phyloP scores from a whole-genome alignment of 73 alveolate genomes.

The Paraurostyla sp. region DNA sequence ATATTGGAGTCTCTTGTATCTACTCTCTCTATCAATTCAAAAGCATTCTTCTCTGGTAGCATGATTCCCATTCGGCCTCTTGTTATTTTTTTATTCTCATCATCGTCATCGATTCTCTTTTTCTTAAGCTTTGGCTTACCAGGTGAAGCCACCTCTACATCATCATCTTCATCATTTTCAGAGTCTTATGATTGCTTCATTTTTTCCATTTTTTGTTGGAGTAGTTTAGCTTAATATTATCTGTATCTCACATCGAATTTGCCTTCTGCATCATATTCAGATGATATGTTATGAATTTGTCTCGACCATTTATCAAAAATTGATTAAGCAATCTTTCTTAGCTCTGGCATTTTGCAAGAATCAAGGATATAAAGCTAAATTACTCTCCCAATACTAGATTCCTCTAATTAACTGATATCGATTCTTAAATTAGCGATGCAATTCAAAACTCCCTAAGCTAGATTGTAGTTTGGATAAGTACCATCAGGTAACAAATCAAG shows the following conservation, averaged over 20 bases:
- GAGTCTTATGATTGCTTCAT: neutral
- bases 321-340: neutral
- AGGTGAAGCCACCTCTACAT: neutral
- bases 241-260: neutral
- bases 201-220: neutral
- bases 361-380: neutral
- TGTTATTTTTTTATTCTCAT: neutral
- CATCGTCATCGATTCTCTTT: neutral
- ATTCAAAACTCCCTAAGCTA: neutral
- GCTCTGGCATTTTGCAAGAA: neutral
- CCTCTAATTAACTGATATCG: slow-evolving; percentile 5
- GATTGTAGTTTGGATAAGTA: slow-evolving; percentile 12
- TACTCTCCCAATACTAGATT: neutral
- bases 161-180: slow-evolving; percentile 37
- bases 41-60: slow-evolving; percentile 43
- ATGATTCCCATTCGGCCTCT: slow-evolving; percentile 33
- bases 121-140: neutral
- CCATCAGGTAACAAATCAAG: slow-evolving; percentile 41
- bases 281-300: neutral
- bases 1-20: neutral
- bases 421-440: neutral
- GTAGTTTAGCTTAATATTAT: neutral
- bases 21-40: slow-evolving; percentile 15
- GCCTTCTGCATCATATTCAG: slow-evolving; percentile 40
- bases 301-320: slow-evolving; percentile 50